Base-by-base conservation (phyloP, 116 monocot species). In the Papilionanthe hybrid region DNA sequence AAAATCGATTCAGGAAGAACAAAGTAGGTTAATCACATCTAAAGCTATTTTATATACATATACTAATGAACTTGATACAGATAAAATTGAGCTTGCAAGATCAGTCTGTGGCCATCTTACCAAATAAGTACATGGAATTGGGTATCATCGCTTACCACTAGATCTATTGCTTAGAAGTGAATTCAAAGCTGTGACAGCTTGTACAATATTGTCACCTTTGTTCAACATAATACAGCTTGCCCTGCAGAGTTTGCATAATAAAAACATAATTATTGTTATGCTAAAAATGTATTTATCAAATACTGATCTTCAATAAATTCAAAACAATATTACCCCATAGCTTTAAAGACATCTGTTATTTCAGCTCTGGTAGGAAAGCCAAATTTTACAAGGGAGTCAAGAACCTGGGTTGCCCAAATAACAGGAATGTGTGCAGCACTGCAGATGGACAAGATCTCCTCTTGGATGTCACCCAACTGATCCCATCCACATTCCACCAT, bases 351-450 rank as follows among this genome's bases (percentile, higher is more conserved):
- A 71, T 88, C 88, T 1, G 88, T 85, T 66, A 88, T 85, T 67
- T 88, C 88, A 10, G 88, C 82, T 82, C 85, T 76, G 23, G 85
- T 85, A 55, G 85, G 88, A 55, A 80, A 77, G 22, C 88, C 84
- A 75, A 44, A 67, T 75, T 88, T 88, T 25, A 80, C 53, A 4
- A 85, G 82, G 30, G 88, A 82, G 65, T 88, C 85, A 42, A 88
- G 66, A 55, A 88, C 88, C 57, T 88, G 88, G 32, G 88, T 88
- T 42, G 88, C 88, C 85, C 89, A 89, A 19, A 86, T 84, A 13
- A 84, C 86, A 25, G 89, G 86, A 9, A 89, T 48, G 65, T 89
- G 86, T 12, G 86, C 89, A 66, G 89, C 89, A 79, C 41, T 77
- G 22, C 89, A 89, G 5, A 86, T 32, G 23, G 81, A 83, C 66